Percentiles rank a stretch among this genome's conserved stretches.
phyloP scores from a whole-genome alignment of 352 stramenopile genomes.

The Pythium utonaiense region DNA sequence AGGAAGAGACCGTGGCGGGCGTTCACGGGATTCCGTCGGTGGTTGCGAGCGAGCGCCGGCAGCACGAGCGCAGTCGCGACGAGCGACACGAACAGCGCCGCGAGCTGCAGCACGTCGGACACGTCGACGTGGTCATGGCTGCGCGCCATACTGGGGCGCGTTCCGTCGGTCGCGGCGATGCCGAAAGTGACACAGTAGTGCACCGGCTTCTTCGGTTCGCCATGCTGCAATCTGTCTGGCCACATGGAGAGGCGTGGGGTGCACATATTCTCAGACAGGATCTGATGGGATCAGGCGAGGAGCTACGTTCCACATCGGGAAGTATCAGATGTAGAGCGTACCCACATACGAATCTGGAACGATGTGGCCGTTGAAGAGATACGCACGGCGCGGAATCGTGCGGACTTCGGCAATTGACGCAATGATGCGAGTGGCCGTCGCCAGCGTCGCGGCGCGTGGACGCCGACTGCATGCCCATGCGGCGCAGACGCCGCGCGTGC shows the following conservation, averaged over 20 bases:
- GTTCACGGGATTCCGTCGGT: constrained; percentile 1
- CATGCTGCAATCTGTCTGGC: background rate
- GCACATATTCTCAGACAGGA: background rate
- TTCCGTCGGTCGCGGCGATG: background rate
- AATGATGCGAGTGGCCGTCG: background rate
- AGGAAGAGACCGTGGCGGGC: constrained; percentile 36
- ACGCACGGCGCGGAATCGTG: constrained; percentile 12
- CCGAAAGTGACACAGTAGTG: background rate
- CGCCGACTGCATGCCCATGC: constrained; percentile 6
- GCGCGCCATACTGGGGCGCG: constrained; percentile 1
- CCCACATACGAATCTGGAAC: background rate
- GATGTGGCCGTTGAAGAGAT: constrained; percentile 23
- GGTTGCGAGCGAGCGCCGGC: constrained; percentile 29
- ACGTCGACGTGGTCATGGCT: constrained; percentile 2
- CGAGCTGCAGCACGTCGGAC: constrained; percentile 22
- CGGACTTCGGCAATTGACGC: constrained; percentile 12
- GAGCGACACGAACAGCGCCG: constrained; percentile 24
- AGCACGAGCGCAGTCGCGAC: constrained; percentile 24
- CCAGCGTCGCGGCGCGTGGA: background rate
- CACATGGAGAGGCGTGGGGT: constrained; percentile 4
- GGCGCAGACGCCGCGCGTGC: constrained; percentile 30
- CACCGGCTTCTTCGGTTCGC: background rate
- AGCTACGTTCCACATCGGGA: background rate
- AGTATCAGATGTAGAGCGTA: constrained; percentile 17
- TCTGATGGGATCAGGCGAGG: constrained; percentile 6